phyloP scores from a whole-genome alignment of 2,329 filamentous ascomycete genomes.

The Arthrinium puccinioides region DNA sequence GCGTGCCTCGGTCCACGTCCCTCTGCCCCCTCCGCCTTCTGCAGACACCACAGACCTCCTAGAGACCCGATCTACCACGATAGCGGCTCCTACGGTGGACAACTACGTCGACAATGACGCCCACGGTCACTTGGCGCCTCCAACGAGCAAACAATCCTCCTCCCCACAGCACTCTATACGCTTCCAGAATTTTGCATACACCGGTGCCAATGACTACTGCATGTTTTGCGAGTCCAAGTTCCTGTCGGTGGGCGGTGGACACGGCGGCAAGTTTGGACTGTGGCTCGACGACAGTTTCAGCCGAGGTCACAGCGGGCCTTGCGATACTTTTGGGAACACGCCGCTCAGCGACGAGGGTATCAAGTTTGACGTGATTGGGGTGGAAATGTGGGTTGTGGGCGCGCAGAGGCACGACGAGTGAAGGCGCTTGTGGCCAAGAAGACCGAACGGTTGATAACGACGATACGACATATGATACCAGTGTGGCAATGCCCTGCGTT shows the following conservation, averaged over 20 bases:
- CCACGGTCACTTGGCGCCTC: constrained; percentile 13
- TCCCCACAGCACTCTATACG: constrained; percentile 60
- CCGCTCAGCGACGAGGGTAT: constrained; percentile 85
- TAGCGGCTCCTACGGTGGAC: constrained; percentile 18
- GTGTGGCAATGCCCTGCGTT: too few relatives aligned
- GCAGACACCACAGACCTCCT: constrained; percentile 40
- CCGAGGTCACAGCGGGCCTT: constrained; percentile 73
- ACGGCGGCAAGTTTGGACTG: constrained; percentile 82
- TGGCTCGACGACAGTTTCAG: constrained; percentile 88
- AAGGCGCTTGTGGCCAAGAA: too few relatives aligned
- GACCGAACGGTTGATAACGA: too few relatives aligned
- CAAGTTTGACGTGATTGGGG: constrained; percentile 84
- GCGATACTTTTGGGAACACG: constrained; percentile 92
- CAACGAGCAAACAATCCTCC: constrained; percentile 14
- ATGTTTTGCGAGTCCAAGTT: constrained; percentile 86
- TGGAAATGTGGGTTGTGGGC: constrained; percentile 91
- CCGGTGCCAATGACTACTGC: constrained; percentile 92
- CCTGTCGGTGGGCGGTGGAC: constrained; percentile 65
- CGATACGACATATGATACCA: too few relatives aligned
- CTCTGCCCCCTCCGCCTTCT: constrained; percentile 63
- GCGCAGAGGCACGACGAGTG: too few relatives aligned
- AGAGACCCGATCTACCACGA: constrained; percentile 32
- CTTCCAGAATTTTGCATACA: constrained; percentile 97
- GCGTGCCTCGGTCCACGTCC: constrained; percentile 62
- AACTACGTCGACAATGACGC: constrained; percentile 6